Base-by-base conservation (phyloP, 2,329 filamentous ascomycete genomes). In the Malbranchea zuffiana region DNA sequence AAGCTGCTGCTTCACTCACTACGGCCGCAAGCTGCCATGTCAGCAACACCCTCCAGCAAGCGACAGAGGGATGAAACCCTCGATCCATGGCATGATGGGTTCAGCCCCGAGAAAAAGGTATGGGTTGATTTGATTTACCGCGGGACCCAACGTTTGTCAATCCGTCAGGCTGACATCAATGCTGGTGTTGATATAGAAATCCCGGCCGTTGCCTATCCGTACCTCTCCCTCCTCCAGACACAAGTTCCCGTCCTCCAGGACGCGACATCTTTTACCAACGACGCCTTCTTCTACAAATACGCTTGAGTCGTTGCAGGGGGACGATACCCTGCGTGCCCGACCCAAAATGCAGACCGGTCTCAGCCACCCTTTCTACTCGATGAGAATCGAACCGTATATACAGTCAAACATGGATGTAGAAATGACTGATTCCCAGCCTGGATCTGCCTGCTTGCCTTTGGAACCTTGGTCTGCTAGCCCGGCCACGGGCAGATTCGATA, bases 401-500 rank as follows among this genome's bases (percentile, higher is more conserved):
- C 44, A 48, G 17, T 39, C 44, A 12, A 46, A 50, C 18, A 50
- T 50, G 42, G 57, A 57, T 23, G 44, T 60, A 23, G 59, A 60
- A 25, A 49, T 49, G 42, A 37, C 37, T 5, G 47, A 54, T 17
- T 33, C 44, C 2, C 40, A 40, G 26, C 49, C 44, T 4, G 43
- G 45, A 19, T 46, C 46, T 27, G 45, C 50, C 24, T 41, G 40
- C 23, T 27, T 26, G 21, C 2, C 32, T n/a, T 32, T 25, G 3
- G 10, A 31, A 5, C 45, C 49, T 6, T 53, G 45, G 42, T 47
- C 50, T 8, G 33, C 42, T 10, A 44, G 39, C n/a, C 36, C 40
- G 27, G 48, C 44, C 28, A 44, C 37, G 19, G 41, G 29, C 23
- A 44, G 44, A 7, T 29, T 36, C 16, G 40, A 41, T n/a, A 46